phyloP scores from a whole-genome alignment of 2,329 filamentous ascomycete genomes.

The Fusarium sp. region DNA sequence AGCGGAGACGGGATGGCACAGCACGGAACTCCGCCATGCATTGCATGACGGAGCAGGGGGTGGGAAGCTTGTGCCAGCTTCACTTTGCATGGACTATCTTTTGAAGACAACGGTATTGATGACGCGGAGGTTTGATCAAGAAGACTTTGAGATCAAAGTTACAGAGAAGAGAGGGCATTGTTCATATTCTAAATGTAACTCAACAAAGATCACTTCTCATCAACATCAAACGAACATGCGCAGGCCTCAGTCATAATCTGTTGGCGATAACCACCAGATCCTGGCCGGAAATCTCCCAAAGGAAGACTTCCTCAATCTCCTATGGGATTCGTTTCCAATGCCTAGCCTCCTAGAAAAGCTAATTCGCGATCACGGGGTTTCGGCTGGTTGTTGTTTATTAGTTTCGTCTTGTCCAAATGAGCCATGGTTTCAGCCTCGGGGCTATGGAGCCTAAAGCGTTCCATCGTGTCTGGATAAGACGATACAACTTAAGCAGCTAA shows the following conservation, averaged over 20 bases:
- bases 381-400: slow-evolving; percentile 20
- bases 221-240: slow-evolving; percentile 41
- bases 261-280: slow-evolving; percentile 31
- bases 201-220: slow-evolving; percentile 23
- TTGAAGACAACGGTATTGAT: slow-evolving; percentile 24
- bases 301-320: slow-evolving; percentile 16
- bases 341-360: neutral
- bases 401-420: slow-evolving; percentile 39
- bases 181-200: neutral
- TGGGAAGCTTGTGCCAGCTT: slow-evolving; percentile 44
- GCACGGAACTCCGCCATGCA: slow-evolving; percentile 31
- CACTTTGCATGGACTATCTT: slow-evolving; percentile 16
- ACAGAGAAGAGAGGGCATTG: slow-evolving; percentile 5
- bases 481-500: slow-evolving; percentile 17
- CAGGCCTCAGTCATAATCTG: slow-evolving; percentile 5
- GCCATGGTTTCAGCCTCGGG: slow-evolving; percentile 45
- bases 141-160: neutral
- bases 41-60: slow-evolving; percentile 40
- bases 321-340: neutral
- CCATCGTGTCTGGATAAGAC: slow-evolving; percentile 25
- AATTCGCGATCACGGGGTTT: slow-evolving; percentile 7
- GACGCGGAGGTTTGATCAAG: slow-evolving; percentile 2
- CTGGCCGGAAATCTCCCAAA: slow-evolving; percentile 27
- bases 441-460: slow-evolving; percentile 34
- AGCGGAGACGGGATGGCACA: slow-evolving; percentile 37